Conservation (phyloP, 108 stramenopile genomes). For the Cyclostephanos tholiformis region DNA sequence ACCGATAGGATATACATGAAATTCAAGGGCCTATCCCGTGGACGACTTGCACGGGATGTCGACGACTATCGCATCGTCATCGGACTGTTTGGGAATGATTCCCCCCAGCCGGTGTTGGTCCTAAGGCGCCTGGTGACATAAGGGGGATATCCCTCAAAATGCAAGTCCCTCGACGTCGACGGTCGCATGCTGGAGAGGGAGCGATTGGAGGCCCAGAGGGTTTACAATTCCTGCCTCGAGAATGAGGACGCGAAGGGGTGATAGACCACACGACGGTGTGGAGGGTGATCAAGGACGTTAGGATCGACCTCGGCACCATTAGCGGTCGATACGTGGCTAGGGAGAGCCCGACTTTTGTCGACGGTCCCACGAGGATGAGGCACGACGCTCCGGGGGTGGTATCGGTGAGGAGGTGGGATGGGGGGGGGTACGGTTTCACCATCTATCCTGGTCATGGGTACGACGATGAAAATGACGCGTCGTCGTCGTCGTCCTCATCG, state of each 20-base stretch:
- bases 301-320: conserved; percentile 77
- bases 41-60: neutral
- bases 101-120: conserved; percentile 60
- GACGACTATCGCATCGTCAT: conserved; percentile 45
- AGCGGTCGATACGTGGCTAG: conserved; percentile 70
- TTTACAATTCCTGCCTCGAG: conserved; percentile 76
- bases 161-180: conserved; percentile 62
- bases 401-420: too few species aligned
- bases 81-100: conserved; percentile 78
- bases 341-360: conserved; percentile 71
- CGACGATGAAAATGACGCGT: too few species aligned
- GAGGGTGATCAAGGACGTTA: conserved; percentile 66
- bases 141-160: conserved; percentile 58
- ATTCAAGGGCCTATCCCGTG: conserved; percentile 48
- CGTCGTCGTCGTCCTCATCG: too few species aligned
- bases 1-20: too few species aligned
- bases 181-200: conserved; percentile 68
- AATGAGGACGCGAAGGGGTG: conserved; percentile 60
- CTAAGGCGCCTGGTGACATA: conserved; percentile 57
- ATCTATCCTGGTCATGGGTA: too few species aligned
- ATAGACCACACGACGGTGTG: conserved; percentile 69
- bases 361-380: too few species aligned
- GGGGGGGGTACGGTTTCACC: too few species aligned
- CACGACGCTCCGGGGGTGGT: too few species aligned
- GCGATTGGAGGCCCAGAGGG: conserved; percentile 83